A percentile compares a stretch with the other conserved stretches of the same genome.
phyloP scores from a whole-genome alignment of 2,329 filamentous ascomycete species.

The Monosporascus sp. region DNA sequence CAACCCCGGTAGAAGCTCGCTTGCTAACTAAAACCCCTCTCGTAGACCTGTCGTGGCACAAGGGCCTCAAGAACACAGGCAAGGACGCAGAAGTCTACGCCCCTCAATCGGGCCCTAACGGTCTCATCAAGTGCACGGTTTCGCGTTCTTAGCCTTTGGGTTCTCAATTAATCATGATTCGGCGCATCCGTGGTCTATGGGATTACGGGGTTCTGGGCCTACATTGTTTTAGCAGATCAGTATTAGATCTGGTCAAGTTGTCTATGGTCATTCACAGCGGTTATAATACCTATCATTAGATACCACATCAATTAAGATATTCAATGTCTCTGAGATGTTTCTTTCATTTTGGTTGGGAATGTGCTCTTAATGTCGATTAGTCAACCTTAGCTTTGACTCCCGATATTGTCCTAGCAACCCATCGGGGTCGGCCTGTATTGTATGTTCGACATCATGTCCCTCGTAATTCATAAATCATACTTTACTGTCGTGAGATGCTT shows the following conservation, averaged over 20 bases:
- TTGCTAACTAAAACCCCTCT: conserved; percentile 1
- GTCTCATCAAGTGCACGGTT: conserved; percentile 91
- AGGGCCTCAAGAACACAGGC: conserved; percentile 90
- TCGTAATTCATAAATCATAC: background rate
- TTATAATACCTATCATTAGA: conserved; percentile 10
- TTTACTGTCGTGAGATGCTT: conserved; percentile 13
- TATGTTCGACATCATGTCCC: no score
- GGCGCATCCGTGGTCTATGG: conserved; percentile 11
- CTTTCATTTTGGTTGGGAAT: background rate
- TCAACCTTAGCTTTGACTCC: background rate
- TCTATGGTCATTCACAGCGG: conserved; percentile 2
- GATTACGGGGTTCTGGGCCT: background rate
- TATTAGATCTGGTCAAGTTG: conserved; percentile 3
- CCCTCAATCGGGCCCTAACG: conserved; percentile 88
- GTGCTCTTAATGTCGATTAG: background rate
- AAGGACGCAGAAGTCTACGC: conserved; percentile 94
- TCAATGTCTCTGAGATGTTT: background rate
- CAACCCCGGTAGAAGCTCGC: background rate
- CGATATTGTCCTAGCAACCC: no score
- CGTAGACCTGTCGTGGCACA: conserved; percentile 91
- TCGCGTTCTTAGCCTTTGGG: conserved; percentile 41
- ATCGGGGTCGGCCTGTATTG: no score
- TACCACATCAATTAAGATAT: conserved; percentile 12
- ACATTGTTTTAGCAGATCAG: conserved; percentile 6
- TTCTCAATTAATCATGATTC: conserved; percentile 9